phyloP scores from a whole-genome alignment of 1,284 basidiomycete genomes.

The Fomitiporia mediterranea region DNA sequence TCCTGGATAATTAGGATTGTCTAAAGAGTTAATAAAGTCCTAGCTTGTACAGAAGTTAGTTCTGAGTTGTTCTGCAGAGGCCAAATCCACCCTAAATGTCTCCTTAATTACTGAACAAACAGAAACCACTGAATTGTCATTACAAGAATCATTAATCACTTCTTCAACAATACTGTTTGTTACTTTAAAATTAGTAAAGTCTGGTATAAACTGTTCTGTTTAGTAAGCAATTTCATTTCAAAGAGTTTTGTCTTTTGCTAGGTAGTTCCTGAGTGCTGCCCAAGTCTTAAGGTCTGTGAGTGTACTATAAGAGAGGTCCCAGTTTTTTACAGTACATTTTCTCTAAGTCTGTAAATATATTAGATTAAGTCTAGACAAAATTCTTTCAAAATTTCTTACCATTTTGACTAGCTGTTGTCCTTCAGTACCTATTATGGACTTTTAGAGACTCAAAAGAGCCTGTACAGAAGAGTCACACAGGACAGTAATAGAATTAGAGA shows the following conservation, averaged over 20 bases:
- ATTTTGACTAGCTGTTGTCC: neutral
- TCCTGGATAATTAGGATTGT: too few relatives aligned
- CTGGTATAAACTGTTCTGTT: too few relatives aligned
- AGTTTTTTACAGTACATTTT: neutral
- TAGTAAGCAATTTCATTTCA: neutral
- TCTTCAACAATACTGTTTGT: too few relatives aligned
- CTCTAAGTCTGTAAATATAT: neutral
- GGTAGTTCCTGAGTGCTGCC: neutral
- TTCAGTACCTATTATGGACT: neutral
- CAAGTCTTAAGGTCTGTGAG: neutral
- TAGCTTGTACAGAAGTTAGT: too few relatives aligned
- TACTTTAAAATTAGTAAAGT: too few relatives aligned
- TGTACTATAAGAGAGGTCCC: neutral
- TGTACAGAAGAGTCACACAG: slow-evolving; percentile 21
- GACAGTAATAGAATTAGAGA: slow-evolving; percentile 17
- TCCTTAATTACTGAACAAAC: too few relatives aligned
- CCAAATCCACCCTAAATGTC: too few relatives aligned
- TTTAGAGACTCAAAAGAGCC: slow-evolving; percentile 23
- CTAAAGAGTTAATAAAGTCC: too few relatives aligned
- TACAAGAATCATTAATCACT: too few relatives aligned
- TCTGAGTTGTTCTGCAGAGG: too few relatives aligned
- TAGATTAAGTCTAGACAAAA: neutral
- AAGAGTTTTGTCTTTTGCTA: neutral
- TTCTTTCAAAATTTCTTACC: neutral
- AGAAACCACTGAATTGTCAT: too few relatives aligned